Evolutionary conservation across 441 rosid genomes (phyloP), one percentile per base, ranked within the genome.

Genomic region (Biscutella laevigata): DNA sequence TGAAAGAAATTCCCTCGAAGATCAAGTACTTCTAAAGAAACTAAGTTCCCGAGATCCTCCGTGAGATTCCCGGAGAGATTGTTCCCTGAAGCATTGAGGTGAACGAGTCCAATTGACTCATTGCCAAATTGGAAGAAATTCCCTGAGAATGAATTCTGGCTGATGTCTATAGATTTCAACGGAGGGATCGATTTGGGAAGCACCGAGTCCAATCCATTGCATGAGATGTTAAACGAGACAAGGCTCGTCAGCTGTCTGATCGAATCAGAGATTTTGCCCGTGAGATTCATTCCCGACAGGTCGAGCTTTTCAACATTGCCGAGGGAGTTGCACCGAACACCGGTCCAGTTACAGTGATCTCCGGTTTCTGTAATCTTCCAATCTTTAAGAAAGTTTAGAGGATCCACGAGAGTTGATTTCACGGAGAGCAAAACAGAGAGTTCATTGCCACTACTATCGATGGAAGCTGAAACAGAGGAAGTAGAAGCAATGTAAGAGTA

Each of bases 21-120:
- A 77, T 91, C 96, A 45, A 91, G 75, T 59, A 57, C 72, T 74
- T 85, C 76, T 53, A 91, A 68, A 33, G 74, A 68, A 33, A 73
- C 69, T 41, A 76, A 80, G 67, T 78, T 74, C 30, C 87, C 94
- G 19, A 87, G 72, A 68, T 83, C 95, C 43, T 84, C 90, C 4
- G 85, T 84, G 27, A 87, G 62, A 35, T 69, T 47, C 29, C 96
- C 96, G 2, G 79, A 51, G 76, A 91, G 82, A 47, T 63, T 85
- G 58, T 91, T 91, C 60, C 95, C 77, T 3, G 98, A 91, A 62
- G 86, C 96, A 77, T 91, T 87, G 32, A 91, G 65, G 24, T 66
- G 79, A 11, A 71, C 67, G 11, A 91, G 71, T 13, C 81, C 83
- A 17, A 65, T 44, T 34, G 81, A 68, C 33, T 73, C 76, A 20